A percentile compares a stretch with the other conserved stretches of the same genome.
Evolutionary conservation across 140 eudicot genomes (phyloP).

Genomic region (Ambrosia hybrid): DNA sequence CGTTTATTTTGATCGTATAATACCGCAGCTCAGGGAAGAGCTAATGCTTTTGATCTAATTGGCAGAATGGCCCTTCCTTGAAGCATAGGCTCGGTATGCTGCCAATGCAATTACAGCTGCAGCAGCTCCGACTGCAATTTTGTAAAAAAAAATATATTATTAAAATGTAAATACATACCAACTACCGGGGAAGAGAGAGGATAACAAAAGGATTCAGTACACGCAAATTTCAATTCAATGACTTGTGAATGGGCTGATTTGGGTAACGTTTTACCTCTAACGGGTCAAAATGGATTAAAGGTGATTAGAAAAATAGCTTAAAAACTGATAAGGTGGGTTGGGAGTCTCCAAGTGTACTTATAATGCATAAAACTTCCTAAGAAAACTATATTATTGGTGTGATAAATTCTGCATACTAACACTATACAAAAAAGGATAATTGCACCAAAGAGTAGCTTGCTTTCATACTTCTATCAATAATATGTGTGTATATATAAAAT

Average conservation of each 20-base stretch:
- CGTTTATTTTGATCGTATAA: conserved; percentile 17
- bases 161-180: neutral
- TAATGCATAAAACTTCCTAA: neutral
- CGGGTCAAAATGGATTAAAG: neutral
- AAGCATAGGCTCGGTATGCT: conserved; percentile 74
- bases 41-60: conserved; percentile 36
- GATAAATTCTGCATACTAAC: neutral
- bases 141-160: neutral
- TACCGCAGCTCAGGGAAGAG: conserved; percentile 14
- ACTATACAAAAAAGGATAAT: no score
- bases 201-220: neutral
- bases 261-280: neutral
- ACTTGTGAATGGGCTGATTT: neutral
- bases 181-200: no score
- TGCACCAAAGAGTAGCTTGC: no score
- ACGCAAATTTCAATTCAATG: neutral
- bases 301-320: conserved; percentile 1
- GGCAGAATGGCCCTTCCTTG: conserved; percentile 61
- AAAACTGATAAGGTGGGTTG: neutral
- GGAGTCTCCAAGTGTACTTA: no score
- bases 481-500: no score
- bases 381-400: no score
- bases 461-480: no score
- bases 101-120: conserved; percentile 70
- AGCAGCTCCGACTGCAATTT: conserved; percentile 82